Percentiles rank a stretch among this genome's conserved stretches.
phyloP scores from a whole-genome alignment of 208 protist species.

The Acanthamoeba sp. region DNA sequence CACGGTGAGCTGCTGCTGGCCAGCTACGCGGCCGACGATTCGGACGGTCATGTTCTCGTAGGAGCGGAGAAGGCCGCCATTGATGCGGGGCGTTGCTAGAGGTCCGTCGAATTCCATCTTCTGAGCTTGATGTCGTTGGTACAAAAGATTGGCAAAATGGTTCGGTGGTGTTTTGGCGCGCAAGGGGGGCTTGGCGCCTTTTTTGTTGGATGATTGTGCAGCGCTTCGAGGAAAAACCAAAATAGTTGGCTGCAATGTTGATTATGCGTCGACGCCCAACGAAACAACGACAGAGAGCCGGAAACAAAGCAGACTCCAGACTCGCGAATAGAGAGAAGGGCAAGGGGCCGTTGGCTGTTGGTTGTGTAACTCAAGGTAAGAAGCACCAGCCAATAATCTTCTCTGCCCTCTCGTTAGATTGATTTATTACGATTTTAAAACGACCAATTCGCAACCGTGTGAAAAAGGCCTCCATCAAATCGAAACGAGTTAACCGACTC shows the following conservation, averaged over 20 bases:
- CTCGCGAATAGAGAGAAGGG: background rate
- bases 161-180: background rate
- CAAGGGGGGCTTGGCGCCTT: background rate
- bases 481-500: background rate
- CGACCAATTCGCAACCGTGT: background rate
- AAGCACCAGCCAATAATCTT: background rate
- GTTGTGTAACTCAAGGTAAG: background rate
- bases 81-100: background rate
- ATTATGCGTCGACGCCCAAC: background rate
- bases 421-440: background rate
- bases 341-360: background rate
- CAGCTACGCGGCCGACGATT: background rate
- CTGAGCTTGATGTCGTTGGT: background rate
- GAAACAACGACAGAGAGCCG: background rate
- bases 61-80: background rate
- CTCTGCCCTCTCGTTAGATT: background rate
- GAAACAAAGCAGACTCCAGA: background rate
- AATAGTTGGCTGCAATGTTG: background rate
- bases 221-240: background rate
- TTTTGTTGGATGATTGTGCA: too few species aligned
- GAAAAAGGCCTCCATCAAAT: background rate
- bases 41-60: background rate
- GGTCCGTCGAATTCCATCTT: background rate
- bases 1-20: background rate
- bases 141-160: too few species aligned